phyloP scores from a whole-genome alignment of 2,329 filamentous ascomycete species.

The Xylariomycetidae sp. region DNA sequence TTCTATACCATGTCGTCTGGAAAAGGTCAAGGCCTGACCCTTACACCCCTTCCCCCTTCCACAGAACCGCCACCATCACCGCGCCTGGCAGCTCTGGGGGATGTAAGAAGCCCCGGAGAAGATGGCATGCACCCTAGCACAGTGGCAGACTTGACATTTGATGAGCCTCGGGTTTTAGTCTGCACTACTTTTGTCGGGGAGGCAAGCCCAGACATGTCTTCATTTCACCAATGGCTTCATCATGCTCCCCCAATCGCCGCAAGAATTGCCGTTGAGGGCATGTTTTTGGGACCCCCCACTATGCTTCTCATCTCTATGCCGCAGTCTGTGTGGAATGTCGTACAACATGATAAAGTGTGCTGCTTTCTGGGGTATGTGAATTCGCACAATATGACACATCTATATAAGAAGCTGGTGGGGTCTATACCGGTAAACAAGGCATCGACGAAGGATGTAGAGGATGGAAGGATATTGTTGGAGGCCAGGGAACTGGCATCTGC shows the following conservation, averaged over 20 bases:
- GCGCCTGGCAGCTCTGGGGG: conserved; percentile 22
- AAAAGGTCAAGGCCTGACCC: conserved; percentile 47
- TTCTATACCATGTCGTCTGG: conserved; percentile 53
- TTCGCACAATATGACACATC: conserved; percentile 62
- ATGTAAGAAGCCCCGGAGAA: conserved; percentile 25
- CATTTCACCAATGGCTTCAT: conserved; percentile 62
- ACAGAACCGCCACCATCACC: conserved; percentile 26
- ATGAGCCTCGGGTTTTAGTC: conserved; percentile 59
- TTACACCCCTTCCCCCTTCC: conserved; percentile 42
- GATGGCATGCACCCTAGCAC: conserved; percentile 44
- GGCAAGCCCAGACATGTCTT: conserved; percentile 61
- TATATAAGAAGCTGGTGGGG: conserved; percentile 56
- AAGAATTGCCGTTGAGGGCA: conserved; percentile 60
- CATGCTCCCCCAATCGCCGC: conserved; percentile 51
- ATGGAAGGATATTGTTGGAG: conserved; percentile 53
- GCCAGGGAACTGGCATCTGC: conserved; percentile 42
- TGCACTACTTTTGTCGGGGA: conserved; percentile 65
- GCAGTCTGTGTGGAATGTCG: conserved; percentile 57
- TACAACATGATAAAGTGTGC: conserved; percentile 63
- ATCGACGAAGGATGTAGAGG: conserved; percentile 50
- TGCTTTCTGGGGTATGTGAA: conserved; percentile 62
- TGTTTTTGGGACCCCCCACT: conserved; percentile 63
- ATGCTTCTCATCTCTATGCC: conserved; percentile 65
- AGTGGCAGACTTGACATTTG: conserved; percentile 53
- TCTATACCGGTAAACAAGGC: conserved; percentile 38